These are phyloP conservation scores for Diplosphaera chodatii DNA, from an alignment of 139 green algal species.

Conservation along the genomic window DNA sequence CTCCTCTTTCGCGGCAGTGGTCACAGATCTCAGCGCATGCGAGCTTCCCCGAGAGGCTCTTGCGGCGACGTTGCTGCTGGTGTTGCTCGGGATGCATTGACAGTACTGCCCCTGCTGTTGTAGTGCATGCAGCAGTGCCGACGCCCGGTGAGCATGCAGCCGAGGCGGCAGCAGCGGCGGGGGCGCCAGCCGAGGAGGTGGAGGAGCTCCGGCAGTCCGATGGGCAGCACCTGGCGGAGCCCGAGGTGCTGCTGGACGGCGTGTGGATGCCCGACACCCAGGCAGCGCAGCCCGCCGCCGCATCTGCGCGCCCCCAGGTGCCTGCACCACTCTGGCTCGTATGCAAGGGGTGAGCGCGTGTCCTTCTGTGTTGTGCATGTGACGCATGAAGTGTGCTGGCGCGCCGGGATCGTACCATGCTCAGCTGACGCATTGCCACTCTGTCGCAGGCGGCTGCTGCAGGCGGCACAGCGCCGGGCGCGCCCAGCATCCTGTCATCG, in stretches of 20 bases:
- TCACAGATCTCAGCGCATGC: too few relatives aligned
- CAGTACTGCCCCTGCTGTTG: background rate
- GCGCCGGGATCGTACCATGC: too few relatives aligned
- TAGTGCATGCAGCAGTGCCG: background rate
- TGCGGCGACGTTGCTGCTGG: background rate
- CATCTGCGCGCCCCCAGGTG: background rate
- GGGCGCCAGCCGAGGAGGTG: conserved; percentile 5
- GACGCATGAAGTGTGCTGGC: too few relatives aligned
- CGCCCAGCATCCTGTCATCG: background rate
- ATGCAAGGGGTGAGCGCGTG: too few relatives aligned
- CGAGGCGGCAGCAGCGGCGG: conserved; percentile 20
- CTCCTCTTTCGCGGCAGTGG: too few relatives aligned
- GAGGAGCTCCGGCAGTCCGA: background rate
- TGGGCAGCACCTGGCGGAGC: conserved; percentile 3
- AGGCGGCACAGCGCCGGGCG: too few relatives aligned
- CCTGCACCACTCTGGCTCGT: too few relatives aligned
- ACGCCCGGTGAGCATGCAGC: conserved; percentile 4
- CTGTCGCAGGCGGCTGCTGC: too few relatives aligned
- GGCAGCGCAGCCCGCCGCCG: background rate
- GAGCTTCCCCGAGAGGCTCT: too few relatives aligned
- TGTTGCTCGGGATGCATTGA: too few relatives aligned
- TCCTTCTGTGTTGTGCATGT: too few relatives aligned
- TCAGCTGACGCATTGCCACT: too few relatives aligned
- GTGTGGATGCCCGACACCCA: conserved; percentile 50
- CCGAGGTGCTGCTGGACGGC: conserved; percentile 33